Conservation (phyloP, 2,329 filamentous ascomycete species). For the Fusarium sp. region DNA sequence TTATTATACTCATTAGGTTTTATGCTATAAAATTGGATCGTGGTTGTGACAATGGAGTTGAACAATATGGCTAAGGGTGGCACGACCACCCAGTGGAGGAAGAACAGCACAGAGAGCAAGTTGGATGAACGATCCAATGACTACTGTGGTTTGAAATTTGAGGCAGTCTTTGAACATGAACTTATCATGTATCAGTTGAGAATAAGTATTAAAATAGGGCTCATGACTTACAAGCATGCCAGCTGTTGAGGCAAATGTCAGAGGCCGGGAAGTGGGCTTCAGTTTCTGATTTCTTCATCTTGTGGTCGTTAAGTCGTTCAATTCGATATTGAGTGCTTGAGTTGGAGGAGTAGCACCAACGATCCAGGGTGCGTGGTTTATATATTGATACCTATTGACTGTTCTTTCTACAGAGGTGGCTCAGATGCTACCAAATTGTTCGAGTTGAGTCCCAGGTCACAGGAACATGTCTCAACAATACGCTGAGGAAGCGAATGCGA, state of each 20-base stretch:
- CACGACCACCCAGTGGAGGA: constrained; percentile 49
- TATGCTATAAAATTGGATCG: constrained; percentile 36
- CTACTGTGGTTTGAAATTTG: constrained; percentile 45
- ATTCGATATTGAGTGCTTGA: neutral
- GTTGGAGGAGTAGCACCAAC: neutral
- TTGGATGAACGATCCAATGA: constrained; percentile 50
- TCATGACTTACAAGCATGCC: constrained; percentile 33
- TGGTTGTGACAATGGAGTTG: constrained; percentile 45
- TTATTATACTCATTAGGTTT: constrained; percentile 34
- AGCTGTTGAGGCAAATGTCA: constrained; percentile 18
- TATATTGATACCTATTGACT: neutral
- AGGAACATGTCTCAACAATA: neutral
- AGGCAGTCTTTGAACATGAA: constrained; percentile 48
- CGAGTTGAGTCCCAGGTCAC: neutral
- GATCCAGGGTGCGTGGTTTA: neutral
- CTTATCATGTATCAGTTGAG: constrained; percentile 5
- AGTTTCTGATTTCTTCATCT: constrained; percentile 34
- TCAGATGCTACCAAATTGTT: neutral
- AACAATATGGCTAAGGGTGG: constrained; percentile 46
- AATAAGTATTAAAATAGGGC: neutral
- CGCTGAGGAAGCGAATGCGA: constrained; percentile 20
- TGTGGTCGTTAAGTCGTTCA: neutral
- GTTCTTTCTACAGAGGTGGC: neutral
- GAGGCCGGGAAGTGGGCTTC: constrained; percentile 32
- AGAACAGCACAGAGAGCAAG: constrained; percentile 46